phyloP scores from a whole-genome alignment of 2,329 filamentous ascomycete genomes.

The Fusarium liriodendri region DNA sequence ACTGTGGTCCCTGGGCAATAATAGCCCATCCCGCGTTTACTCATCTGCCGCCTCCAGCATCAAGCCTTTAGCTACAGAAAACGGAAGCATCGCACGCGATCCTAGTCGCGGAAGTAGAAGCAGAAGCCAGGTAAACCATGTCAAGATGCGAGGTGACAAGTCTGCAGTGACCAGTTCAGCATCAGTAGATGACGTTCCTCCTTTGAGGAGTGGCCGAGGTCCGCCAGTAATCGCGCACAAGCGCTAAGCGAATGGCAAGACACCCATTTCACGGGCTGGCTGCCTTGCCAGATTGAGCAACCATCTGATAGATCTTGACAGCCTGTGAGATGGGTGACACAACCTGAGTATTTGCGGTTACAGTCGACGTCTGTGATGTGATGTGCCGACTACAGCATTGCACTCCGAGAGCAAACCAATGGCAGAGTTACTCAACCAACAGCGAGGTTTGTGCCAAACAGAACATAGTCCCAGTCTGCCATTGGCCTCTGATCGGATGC shows the following conservation, averaged over 20 bases:
- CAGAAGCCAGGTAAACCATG: conserved; percentile 2
- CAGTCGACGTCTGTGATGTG: not conserved
- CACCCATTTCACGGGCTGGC: conserved; percentile 7
- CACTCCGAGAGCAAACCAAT: not conserved
- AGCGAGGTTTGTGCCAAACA: not conserved
- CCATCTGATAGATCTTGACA: conserved; percentile 23
- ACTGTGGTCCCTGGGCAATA: not conserved
- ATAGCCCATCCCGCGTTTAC: not conserved
- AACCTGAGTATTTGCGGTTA: not conserved
- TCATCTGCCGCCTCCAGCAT: not conserved
- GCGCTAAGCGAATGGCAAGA: conserved; percentile 18
- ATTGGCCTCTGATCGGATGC: not conserved
- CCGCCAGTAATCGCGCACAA: conserved; percentile 8
- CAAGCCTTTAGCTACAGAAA: not conserved
- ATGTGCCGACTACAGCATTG: not conserved
- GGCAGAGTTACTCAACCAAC: not conserved
- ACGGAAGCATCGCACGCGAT: not conserved
- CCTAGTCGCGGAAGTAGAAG: not conserved
- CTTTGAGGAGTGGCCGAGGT: not conserved
- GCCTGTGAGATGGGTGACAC: not conserved
- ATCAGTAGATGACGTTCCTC: not conserved
- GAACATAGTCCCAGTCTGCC: not conserved
- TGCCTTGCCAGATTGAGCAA: conserved; percentile 18
- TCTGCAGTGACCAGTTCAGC: not conserved
- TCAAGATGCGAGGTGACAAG: not conserved